Conservation (phyloP, 2,329 filamentous ascomycete species). For the Aspergillus novofumigatus region DNA sequence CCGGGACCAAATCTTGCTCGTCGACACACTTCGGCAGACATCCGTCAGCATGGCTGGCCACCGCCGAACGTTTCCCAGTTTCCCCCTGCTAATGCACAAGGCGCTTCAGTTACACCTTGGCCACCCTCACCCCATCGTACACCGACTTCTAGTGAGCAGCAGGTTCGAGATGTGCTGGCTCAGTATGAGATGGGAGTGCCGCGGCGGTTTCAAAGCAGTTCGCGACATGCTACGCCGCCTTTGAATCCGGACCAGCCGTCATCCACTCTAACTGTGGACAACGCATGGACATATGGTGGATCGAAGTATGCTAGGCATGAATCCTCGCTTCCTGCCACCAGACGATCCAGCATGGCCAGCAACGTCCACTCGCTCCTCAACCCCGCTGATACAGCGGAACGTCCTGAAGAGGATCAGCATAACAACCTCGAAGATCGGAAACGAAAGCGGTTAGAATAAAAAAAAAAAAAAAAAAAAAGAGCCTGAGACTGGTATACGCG, state of each 20-base stretch:
- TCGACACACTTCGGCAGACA: conserved; percentile 92
- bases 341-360: conserved; percentile 67
- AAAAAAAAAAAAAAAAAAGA: conserved; percentile 13
- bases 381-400: conserved; percentile 63
- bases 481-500: not conserved
- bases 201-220: conserved; percentile 43
- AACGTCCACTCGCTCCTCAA: conserved; percentile 65
- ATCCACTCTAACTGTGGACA: conserved; percentile 49
- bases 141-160: conserved; percentile 54
- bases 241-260: conserved; percentile 46
- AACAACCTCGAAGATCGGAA: conserved; percentile 55
- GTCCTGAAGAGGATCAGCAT: conserved; percentile 60
- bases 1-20: conserved; percentile 66
- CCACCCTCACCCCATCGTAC: conserved; percentile 60
- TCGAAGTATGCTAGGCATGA: conserved; percentile 37
- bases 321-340: conserved; percentile 54
- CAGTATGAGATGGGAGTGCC: conserved; percentile 62
- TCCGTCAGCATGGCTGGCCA: conserved; percentile 80
- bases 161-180: conserved; percentile 58
- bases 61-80: conserved; percentile 58
- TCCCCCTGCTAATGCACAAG: conserved; percentile 60
- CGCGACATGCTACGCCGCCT: conserved; percentile 54
- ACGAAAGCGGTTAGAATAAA: conserved; percentile 53
- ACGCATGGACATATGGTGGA: conserved; percentile 54
- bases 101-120: conserved; percentile 60